Evolutionary conservation across 345 rosid species (phyloP), one percentile per base, ranked within the genome.

Genomic region (Acer negundo): DNA sequence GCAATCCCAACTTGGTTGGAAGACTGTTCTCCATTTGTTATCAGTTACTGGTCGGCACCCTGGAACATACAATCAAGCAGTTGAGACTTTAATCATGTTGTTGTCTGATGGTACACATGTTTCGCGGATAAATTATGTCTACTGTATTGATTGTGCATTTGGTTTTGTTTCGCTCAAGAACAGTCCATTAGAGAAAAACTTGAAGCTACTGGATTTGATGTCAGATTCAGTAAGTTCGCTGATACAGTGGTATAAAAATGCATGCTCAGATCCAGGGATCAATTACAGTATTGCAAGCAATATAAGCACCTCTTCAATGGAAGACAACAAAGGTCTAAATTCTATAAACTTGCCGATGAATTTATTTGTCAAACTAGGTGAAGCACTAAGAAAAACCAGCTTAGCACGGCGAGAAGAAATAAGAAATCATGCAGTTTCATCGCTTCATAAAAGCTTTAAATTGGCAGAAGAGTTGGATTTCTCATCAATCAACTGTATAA

Each of bases 371-470:
- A 94, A 91, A 73, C 85, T 96, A 62, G 94, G 97, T 0, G 99
- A 96, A 67, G 97, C 94, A 20, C 85, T 96, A 20, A 69, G 94
- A 42, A 92, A 94, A 79, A 88, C 97, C 6, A 92, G 97, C 75
- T 76, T 94, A 31, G 94, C 98, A 6, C 81, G 97, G 0, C 75
- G 97, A 13, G 97, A 96, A 66, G 99, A 96, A 86, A 85, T 92
- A 70, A 81, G 98, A 46, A 96, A 96, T 88, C 82, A 81, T 55
- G 93, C 97, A 15, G 86, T 92, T 35, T 15, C 65, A 8, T 80
- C 90, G 13, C 91, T 94, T 2, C 82, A 84, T 72, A 88, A 62
- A 70, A 81, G 94, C 77, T 96, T 96, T 75, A 28, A 44, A 7
- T 53, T 88, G 76, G 93, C 86, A 0, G 91, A 91, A 23, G 95